A percentile compares a stretch with the other conserved stretches of the same genome.
phyloP scores from a whole-genome alignment of 1,284 basidiomycete species.

The Ceratobasidium sp. region DNA sequence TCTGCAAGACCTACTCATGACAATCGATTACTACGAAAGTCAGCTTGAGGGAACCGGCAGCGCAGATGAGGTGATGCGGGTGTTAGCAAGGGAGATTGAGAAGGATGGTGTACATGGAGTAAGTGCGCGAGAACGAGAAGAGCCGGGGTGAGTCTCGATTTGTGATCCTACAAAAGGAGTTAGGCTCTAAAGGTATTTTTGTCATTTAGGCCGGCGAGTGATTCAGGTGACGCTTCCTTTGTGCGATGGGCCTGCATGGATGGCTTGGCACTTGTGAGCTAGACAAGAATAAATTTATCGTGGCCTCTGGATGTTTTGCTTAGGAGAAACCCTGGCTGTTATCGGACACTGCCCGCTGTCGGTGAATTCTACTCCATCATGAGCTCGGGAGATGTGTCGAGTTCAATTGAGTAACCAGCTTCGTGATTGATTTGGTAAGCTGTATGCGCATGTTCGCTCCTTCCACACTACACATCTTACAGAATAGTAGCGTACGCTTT shows the following conservation, averaged over 20 bases:
- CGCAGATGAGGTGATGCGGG: slow-evolving; percentile 63
- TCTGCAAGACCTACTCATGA: slow-evolving; percentile 53
- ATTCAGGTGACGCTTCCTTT: neutral
- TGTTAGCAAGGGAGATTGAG: slow-evolving; percentile 67
- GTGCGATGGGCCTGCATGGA: slow-evolving; percentile 35
- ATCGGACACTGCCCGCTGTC: neutral
- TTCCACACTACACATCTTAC: slow-evolving; percentile 1
- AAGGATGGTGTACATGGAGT: slow-evolving; percentile 60
- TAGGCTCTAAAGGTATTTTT: neutral
- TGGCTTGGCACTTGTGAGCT: slow-evolving; percentile 28
- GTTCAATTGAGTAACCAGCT: neutral
- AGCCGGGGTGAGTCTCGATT: slow-evolving; percentile 21
- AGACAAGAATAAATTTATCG: neutral
- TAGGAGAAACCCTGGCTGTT: neutral
- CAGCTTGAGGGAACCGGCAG: slow-evolving; percentile 61
- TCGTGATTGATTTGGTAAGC: slow-evolving; percentile 29
- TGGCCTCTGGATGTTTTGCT: neutral
- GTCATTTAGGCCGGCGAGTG: neutral
- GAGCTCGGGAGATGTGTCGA: neutral
- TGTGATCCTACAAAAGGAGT: neutral
- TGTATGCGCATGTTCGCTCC: slow-evolving; percentile 23
- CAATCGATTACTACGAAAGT: slow-evolving; percentile 63
- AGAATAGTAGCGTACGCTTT: neutral
- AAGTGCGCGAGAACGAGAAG: slow-evolving; percentile 34
- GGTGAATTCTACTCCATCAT: neutral